Evolutionary conservation across 2,329 filamentous ascomycete species (phyloP).

Genomic region (Coleophoma eucalyptorum): DNA sequence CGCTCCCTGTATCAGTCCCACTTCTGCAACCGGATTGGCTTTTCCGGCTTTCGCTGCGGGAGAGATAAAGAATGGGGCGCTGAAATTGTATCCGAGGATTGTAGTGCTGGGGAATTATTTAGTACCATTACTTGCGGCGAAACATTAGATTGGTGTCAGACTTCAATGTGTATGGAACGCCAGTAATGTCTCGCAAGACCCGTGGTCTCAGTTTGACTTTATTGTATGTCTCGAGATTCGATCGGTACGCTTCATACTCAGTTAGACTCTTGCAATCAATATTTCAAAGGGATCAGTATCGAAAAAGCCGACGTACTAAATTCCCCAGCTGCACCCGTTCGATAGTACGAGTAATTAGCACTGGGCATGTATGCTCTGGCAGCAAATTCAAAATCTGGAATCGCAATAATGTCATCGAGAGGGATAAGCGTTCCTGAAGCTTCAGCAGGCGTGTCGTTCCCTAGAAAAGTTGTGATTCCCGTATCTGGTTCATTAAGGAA

Average conservation of each 20-base stretch:
- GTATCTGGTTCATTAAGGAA: conserved; percentile 3
- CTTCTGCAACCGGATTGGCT: conserved; percentile 27
- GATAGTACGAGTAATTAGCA: conserved; percentile 51
- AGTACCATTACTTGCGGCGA: not conserved
- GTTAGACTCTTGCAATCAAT: not conserved
- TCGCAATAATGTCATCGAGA: conserved; percentile 39
- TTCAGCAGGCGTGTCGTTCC: not conserved
- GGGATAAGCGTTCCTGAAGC: conserved; percentile 29
- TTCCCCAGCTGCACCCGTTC: conserved; percentile 51
- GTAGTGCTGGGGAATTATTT: conserved; percentile 2
- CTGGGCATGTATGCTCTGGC: conserved; percentile 43
- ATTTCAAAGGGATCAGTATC: not conserved
- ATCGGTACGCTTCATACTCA: conserved; percentile 40
- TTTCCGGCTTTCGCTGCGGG: conserved; percentile 28
- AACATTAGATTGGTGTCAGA: conserved; percentile 18
- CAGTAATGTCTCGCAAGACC: conserved; percentile 44
- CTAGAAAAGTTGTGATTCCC: conserved; percentile 8
- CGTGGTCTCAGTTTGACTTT: conserved; percentile 44
- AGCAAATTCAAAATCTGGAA: conserved; percentile 51
- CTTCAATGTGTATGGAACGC: conserved; percentile 33
- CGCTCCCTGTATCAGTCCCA: conserved; percentile 31
- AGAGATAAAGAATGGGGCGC: conserved; percentile 32
- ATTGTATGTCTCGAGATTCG: conserved; percentile 51
- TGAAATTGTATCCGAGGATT: conserved; percentile 31
- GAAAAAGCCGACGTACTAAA: conserved; percentile 16